Evolutionary conservation across 352 stramenopile species (phyloP), one percentile per base, ranked within the genome.

Genomic region (Phytopythium oedochilum): DNA sequence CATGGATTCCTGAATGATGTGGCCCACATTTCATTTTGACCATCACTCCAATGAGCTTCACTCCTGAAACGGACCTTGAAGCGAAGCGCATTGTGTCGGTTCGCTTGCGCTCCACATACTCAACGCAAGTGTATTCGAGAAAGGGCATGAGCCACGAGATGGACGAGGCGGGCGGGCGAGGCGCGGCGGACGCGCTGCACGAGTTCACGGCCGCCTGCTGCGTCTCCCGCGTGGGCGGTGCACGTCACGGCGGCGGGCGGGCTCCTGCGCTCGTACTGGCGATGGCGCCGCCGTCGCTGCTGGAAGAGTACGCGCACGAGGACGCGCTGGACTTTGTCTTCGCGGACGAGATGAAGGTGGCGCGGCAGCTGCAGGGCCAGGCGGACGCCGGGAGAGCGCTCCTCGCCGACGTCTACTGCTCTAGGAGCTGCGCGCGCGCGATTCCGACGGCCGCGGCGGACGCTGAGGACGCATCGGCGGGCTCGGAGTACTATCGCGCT

Each of bases 301-400:
- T 50, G 5, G 54, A 78, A 5, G 74, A 85, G 56, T 80, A 57
- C 39, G 70, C 73, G 31, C 78, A 86, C 55, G 76, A 89, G 43
- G 36, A 66, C 14, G 78, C 75, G 6, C 40, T 67, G 5, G 61
- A 59, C 0, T 87, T 79, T 26, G 44, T 68, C 23, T 88, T 88
- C 50, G 60, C 73, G 1, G 78, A 91, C 35, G 78, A 91, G 43
- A 82, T 86, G 66, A 76, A 81, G 54, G 68, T 80, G 28, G 71
- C 75, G 48, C 68, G 72, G 0, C 72, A 88, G 51, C 55, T 89
- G 18, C 72, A 86, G 43, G 40, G 10, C 17, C 71, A 82, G 17
- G 59, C 45, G 20, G 55, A 48, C 1, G 57, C 84, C 28, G 82
- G 75, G 0, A 18, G 44, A 18, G 34, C 40, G 6, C 65, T 91